Evolutionary conservation across 768 basidiomycete species (phyloP).

Genomic region (Lentinus brumalis): DNA sequence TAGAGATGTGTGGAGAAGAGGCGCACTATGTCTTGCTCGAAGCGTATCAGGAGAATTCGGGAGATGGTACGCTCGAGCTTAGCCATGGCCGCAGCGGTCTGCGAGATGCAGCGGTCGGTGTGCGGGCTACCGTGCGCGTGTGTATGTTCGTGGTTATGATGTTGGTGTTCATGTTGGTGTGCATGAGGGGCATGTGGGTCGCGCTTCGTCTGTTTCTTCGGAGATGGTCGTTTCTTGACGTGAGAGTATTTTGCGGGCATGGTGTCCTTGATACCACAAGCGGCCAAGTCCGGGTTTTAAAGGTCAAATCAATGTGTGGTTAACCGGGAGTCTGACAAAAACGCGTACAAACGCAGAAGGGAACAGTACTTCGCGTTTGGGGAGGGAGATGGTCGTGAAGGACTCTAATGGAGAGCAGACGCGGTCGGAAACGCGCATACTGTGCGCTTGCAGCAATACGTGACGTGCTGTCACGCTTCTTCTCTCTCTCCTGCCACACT

Average conservation of each 20-base stretch:
- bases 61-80: slow-evolving; percentile 71
- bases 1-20: slow-evolving; percentile 73
- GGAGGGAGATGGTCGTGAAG: too few relatives aligned
- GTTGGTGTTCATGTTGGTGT: slow-evolving; percentile 29
- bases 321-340: too few relatives aligned
- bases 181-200: background rate
- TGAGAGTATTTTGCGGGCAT: slow-evolving; percentile 80
- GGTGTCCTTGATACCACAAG: background rate
- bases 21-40: slow-evolving; percentile 74
- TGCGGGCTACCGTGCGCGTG: slow-evolving; percentile 46
- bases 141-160: slow-evolving; percentile 34
- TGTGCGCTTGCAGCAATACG: too few relatives aligned
- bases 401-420: too few relatives aligned
- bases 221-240: slow-evolving; percentile 63
- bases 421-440: too few relatives aligned
- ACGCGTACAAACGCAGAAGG: too few relatives aligned
- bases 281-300: too few relatives aligned
- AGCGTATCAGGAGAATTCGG: slow-evolving; percentile 65
- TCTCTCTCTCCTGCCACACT: too few relatives aligned
- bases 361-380: too few relatives aligned
- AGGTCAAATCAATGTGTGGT: too few relatives aligned
- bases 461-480: too few relatives aligned
- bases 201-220: slow-evolving; percentile 40
- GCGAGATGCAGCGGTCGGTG: slow-evolving; percentile 54
- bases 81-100: slow-evolving; percentile 61